Evolutionary conservation across 1,284 basidiomycete genomes (phyloP).

Genomic region (Ustilago shanxiensis): DNA sequence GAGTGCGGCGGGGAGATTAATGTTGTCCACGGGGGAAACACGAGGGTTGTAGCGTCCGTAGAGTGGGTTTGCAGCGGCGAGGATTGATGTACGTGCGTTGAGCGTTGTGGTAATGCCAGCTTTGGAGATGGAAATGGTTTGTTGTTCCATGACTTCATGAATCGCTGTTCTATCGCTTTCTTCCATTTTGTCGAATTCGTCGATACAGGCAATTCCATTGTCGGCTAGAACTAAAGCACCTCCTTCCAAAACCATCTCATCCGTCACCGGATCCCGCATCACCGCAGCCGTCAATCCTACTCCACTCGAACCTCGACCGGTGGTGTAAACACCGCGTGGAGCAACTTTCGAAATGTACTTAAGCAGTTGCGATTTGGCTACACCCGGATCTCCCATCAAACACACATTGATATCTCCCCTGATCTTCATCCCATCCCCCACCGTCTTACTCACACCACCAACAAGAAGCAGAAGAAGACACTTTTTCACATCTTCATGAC

Average conservation of each 20-base stretch:
- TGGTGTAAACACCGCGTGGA: conserved; percentile 96
- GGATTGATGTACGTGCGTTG: conserved; percentile 97
- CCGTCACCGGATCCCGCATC: conserved; percentile 98
- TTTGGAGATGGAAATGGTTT: conserved; percentile 99
- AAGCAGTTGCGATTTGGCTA: conserved; percentile 96
- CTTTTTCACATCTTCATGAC: conserved; percentile 97
- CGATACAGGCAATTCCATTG: conserved; percentile 99
- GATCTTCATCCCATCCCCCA: conserved; percentile 98
- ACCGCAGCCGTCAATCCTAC: conserved; percentile 99
- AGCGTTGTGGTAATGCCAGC: conserved; percentile 98
- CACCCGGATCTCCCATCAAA: conserved; percentile 99
- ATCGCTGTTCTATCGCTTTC: conserved; percentile 97
- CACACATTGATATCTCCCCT: conserved; percentile 98
- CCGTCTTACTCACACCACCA: conserved; percentile 93
- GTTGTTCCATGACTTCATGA: conserved; percentile 99
- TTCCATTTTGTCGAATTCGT: conserved; percentile 99
- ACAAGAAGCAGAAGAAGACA: conserved; percentile 93
- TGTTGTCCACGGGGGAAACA: conserved; percentile 97
- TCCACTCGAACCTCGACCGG: conserved; percentile 96
- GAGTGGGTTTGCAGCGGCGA: conserved; percentile 97
- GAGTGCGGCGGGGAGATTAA: conserved; percentile 96
- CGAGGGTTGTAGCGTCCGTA: conserved; percentile 99
- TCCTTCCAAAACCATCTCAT: conserved; percentile 99
- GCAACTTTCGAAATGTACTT: conserved; percentile 99
- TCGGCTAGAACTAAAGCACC: conserved; percentile 97